Evolutionary conservation across 2,329 filamentous ascomycete species (phyloP).

Genomic region (Fusarium pseudograminearum): DNA sequence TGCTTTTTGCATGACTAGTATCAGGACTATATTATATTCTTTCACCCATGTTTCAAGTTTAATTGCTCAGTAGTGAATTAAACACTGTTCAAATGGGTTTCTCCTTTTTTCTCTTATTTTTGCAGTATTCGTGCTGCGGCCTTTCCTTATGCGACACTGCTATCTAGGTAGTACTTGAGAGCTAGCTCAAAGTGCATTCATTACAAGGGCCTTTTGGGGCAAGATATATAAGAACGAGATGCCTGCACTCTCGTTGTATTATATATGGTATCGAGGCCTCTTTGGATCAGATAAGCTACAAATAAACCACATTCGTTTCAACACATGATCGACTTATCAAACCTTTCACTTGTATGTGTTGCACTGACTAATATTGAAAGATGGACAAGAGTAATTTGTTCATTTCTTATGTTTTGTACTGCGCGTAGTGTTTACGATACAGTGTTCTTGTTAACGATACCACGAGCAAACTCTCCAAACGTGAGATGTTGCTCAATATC

Average conservation of each 20-base stretch:
- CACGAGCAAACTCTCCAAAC: constrained; percentile 81
- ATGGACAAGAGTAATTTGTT: neutral
- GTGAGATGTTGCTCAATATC: constrained; percentile 74
- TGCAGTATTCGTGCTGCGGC: neutral
- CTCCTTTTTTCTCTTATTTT: constrained; percentile 8
- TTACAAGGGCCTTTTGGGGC: neutral
- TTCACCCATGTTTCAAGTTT: neutral
- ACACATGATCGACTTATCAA: too few species aligned
- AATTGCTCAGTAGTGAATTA: neutral
- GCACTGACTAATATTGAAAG: too few species aligned
- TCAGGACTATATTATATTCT: neutral
- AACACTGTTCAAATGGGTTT: neutral
- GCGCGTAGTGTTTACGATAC: constrained; percentile 52
- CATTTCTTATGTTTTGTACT: neutral
- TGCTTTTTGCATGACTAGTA: neutral
- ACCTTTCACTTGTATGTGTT: neutral
- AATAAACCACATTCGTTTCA: neutral
- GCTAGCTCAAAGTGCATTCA: neutral
- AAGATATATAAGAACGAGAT: neutral
- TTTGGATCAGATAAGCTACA: neutral
- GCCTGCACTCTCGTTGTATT: neutral
- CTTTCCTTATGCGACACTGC: neutral
- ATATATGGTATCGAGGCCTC: neutral
- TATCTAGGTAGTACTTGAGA: neutral
- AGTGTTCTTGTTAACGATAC: constrained; percentile 70